Conservation (phyloP, 768 basidiomycete species). For the Termitomyces sp. region DNA sequence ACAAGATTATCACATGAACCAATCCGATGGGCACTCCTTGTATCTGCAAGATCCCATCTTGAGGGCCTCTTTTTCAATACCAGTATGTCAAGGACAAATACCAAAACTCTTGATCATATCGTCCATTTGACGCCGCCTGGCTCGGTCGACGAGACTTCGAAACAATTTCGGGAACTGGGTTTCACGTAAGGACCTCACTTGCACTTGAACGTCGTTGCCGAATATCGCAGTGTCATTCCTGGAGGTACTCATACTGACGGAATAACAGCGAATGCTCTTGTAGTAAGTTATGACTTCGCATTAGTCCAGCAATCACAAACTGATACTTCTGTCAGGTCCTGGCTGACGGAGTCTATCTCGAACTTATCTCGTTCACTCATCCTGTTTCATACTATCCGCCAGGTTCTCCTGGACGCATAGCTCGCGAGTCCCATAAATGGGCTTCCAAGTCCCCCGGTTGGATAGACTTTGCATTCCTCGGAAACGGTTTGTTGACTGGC, state of each 20-base stretch:
- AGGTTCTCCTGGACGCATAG: conserved; percentile 35
- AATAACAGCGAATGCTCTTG: conserved; percentile 58
- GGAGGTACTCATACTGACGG: conserved; percentile 67
- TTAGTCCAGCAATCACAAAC: neutral
- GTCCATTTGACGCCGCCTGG: conserved; percentile 68
- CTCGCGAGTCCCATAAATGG: conserved; percentile 50
- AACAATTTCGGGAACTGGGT: conserved; percentile 54
- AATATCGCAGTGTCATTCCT: conserved; percentile 46
- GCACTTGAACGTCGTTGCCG: neutral
- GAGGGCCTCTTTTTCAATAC: neutral
- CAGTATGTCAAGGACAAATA: conserved; percentile 14
- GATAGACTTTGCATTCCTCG: conserved; percentile 65
- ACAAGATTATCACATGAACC: neutral
- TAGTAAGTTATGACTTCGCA: conserved; percentile 34
- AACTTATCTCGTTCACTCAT: conserved; percentile 63
- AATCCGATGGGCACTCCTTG: neutral
- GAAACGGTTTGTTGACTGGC: conserved; percentile 34
- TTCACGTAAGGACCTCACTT: conserved; percentile 48
- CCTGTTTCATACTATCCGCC: conserved; percentile 49
- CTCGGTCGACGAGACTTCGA: conserved; percentile 40
- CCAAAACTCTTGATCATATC: conserved; percentile 57
- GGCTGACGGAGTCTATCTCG: conserved; percentile 57
- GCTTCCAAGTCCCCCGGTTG: conserved; percentile 51
- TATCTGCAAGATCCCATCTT: neutral
- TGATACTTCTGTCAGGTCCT: conserved; percentile 33